phyloP scores from a whole-genome alignment of 2,329 filamentous ascomycete species.

The Cucurbitaria berberidis region DNA sequence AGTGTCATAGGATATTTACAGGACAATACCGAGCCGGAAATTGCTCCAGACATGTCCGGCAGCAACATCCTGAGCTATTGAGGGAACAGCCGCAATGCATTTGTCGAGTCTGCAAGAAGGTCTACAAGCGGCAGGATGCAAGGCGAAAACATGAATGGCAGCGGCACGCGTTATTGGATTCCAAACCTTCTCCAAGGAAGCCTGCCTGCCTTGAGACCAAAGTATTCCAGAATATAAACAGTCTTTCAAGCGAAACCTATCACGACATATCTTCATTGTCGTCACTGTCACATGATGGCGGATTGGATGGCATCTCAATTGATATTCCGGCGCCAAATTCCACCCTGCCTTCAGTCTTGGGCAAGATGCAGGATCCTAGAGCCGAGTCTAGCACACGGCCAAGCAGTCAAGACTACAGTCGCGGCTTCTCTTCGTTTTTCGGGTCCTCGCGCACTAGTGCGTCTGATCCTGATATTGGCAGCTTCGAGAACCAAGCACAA shows the following conservation, averaged over 20 bases:
- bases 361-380: neutral
- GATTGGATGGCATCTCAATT: neutral
- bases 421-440: neutral
- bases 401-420: conserved; percentile 4
- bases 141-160: conserved; percentile 13
- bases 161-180: conserved; percentile 3
- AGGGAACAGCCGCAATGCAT: neutral
- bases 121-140: conserved; percentile 8
- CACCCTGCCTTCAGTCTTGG: neutral
- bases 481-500: neutral
- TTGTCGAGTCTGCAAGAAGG: conserved; percentile 4
- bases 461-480: neutral
- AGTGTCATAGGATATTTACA: conserved; percentile 1
- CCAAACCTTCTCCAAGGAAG: conserved; percentile 2
- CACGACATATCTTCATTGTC: neutral
- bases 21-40: conserved; percentile 5
- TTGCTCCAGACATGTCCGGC: conserved; percentile 3
- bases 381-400: conserved; percentile 5
- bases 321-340: no score
- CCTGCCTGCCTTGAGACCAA: neutral
- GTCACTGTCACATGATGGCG: neutral
- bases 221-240: neutral
- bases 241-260: neutral
- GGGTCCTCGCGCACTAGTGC: conserved; percentile 5
- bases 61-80: neutral